phyloP scores from a whole-genome alignment of 2,329 filamentous ascomycete species.

The Arthrobotrys iridis region DNA sequence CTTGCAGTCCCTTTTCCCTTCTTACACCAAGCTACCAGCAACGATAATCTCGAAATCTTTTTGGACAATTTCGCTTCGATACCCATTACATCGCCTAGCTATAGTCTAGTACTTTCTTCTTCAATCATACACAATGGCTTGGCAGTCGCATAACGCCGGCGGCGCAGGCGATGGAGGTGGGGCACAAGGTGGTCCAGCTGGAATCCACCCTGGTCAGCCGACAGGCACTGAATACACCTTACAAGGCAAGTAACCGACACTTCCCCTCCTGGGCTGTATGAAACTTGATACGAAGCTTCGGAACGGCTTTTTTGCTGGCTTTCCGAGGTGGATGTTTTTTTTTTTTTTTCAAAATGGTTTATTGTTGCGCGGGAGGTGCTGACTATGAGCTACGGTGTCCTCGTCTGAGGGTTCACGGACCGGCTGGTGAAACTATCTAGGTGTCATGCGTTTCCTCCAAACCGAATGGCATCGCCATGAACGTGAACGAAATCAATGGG shows the following conservation, averaged over 20 bases:
- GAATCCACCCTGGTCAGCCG: constrained; percentile 62
- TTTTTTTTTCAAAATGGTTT: neutral
- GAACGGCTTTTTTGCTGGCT: neutral
- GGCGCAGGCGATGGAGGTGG: constrained; percentile 44
- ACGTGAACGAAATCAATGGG: constrained; percentile 96
- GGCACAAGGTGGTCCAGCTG: constrained; percentile 55
- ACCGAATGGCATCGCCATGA: constrained; percentile 99
- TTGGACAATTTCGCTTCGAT: neutral
- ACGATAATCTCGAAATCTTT: constrained; percentile 7
- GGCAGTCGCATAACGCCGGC: constrained; percentile 69
- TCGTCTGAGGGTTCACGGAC: neutral
- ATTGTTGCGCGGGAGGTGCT: neutral
- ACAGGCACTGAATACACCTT: constrained; percentile 77
- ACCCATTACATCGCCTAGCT: neutral
- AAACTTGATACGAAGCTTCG: neutral
- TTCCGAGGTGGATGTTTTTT: neutral
- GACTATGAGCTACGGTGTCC: constrained; percentile 7
- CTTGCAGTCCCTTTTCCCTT: constrained; percentile 7
- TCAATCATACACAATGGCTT: constrained; percentile 68
- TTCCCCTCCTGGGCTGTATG: neutral
- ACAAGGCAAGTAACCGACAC: constrained; percentile 67
- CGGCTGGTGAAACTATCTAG: constrained; percentile 64
- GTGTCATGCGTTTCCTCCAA: constrained; percentile 99
- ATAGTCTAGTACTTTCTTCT: neutral
- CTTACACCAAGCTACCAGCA: neutral